phyloP scores from a whole-genome alignment of 2,329 filamentous ascomycete species.

The Calonectria pteridis region DNA sequence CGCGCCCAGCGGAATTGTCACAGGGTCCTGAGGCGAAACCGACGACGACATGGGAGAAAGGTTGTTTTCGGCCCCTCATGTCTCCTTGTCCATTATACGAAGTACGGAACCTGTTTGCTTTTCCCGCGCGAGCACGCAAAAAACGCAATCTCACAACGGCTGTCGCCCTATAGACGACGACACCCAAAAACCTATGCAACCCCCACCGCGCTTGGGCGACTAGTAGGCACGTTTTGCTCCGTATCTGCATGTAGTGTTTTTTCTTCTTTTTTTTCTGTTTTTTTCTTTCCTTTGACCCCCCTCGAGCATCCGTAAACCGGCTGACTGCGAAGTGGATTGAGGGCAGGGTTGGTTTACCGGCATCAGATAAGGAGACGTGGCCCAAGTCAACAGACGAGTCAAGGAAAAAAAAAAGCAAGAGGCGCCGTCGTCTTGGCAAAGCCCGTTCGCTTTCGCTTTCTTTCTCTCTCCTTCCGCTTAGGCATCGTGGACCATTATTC shows the following conservation, averaged over 20 bases:
- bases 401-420: neutral
- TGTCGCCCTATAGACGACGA: neutral
- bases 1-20: neutral
- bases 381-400: neutral
- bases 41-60: neutral
- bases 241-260: neutral
- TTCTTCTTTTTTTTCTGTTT: too few species aligned
- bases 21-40: constrained; percentile 6
- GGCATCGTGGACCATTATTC: neutral
- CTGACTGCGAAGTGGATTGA: neutral
- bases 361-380: constrained; percentile 1
- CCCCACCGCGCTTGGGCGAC: neutral
- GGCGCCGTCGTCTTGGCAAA: neutral
- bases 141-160: neutral
- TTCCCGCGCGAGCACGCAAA: neutral
- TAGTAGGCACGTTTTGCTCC: neutral
- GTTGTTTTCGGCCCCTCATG: neutral
- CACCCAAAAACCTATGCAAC: neutral
- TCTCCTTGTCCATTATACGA: neutral
- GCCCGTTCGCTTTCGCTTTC: neutral
- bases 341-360: neutral
- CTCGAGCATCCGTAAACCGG: neutral
- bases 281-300: too few species aligned
- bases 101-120: neutral
- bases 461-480: neutral